Evolutionary conservation across 2,329 filamentous ascomycete species (phyloP), one percentile per base, ranked within the genome.

Genomic region (Lithohypha guttulata): DNA sequence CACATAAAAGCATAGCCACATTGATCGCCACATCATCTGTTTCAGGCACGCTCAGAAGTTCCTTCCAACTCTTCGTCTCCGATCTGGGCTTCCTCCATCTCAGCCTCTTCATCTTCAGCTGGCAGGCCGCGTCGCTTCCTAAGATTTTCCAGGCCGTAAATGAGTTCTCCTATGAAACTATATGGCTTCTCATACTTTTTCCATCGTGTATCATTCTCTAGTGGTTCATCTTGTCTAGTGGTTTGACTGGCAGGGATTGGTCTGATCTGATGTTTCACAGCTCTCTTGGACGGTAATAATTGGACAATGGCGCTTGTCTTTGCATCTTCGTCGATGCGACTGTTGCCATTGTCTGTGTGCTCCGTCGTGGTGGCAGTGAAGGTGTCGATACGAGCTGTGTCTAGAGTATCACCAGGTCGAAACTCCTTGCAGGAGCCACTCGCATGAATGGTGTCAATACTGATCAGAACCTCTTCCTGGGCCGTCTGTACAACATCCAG

Each of bases 381-480:
- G 6, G 30, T 14, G 13, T 6, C 26, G 26, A 13, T 7, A 13
- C n/a, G 5, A 11, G 25, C 7, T 6, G 15, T 13, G 17, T 22
- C 30, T 2, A 31, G 14, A 5, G 22, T 4, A 18, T 30, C n/a
- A 14, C 10, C 26, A 15, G 10, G 23, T 26, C 30, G 37, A 17
- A 15, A 58, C 34, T 59, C 55, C 21, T 61, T 63, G 3, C 60
- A 70, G n/a, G 70, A 74, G 10, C 63, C 63, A 22, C 65, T 51
- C 37, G 66, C 58, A 46, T 74, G 71, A 38, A 72, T 52, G 26
- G 62, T 64, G 51, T 78, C 75, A 26, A 53, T 57, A 1, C 73
- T 72, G 25, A 76, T 61, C 17, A 72, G 36, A 29, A 66, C 48
- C 5, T 50, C 53, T 34, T 51, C 51, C 8, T 51, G 46, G 6